Evolutionary conservation across 306 rosid species (phyloP), one percentile per base, ranked within the genome.

Genomic region (Ceratonia siliqua): DNA sequence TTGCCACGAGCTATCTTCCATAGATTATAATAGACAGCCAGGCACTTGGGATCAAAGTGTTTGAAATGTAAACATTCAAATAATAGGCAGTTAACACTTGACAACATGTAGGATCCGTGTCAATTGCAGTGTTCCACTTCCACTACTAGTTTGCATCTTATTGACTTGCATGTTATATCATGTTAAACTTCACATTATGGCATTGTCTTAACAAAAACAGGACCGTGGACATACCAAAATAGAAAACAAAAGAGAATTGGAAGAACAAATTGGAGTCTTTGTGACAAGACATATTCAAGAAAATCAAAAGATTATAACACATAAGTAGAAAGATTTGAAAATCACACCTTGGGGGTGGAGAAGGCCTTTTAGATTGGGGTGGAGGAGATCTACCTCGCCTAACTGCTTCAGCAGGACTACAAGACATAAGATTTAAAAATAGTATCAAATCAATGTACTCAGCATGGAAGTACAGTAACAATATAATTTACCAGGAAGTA

Each of bases 351-450:
- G 68, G 68, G 32, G 68, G 68, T 38, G 68, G 68, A 38, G 68
- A 62, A 10, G 15, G 18, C 50, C 48, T 62, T 62, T 20, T 62
- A 62, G 68, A 21, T 36, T 38, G 50, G 18, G 50, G 8, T 11
- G 68, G 68, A 62, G 68, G 68, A 38, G 68, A 62, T 62, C 68
- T 62, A 11, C 68, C 68, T 11, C 68, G 43, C 68, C 32, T 62
- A 38, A 18, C 68, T 11, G 50, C 18, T 36, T 62, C 68, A 38
- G 32, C 68, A 62, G 68, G 68, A 62, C 68, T 62, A 48, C 68
- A 62, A 62, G 49, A 38, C 18, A 33, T 2, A 36, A 62, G 22
- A 18, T 62, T 15, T 18, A 10, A 11, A 8, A 9, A 36, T 28
- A 10, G 8, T 20, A 62, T 36, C 45, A 17, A n/a, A 62, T 20